Evolutionary conservation across 2,329 filamentous ascomycete species (phyloP), one percentile per base, ranked within the genome.

Genomic region (Pyrenochaeta sp.): DNA sequence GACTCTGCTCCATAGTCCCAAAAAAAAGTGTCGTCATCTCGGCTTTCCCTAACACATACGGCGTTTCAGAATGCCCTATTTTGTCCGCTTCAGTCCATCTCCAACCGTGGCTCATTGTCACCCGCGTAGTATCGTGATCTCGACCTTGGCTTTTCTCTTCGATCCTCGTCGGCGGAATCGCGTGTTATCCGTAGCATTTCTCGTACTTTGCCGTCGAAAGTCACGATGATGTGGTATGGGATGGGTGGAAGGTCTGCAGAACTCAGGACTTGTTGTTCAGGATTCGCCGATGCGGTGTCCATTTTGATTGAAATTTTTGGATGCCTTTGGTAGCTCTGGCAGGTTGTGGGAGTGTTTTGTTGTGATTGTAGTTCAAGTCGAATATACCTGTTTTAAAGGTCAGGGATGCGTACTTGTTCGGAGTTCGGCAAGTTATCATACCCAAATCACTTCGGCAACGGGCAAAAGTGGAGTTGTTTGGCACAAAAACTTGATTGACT

Each of bases 141-240:
- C 3, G 55, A 52, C 7, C 41, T 35, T 29, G 40, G 15, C 30
- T 51, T 42, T 15, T 42, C 48, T 42, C 40, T 29, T 50, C 49
- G 43, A 44, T 47, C 40, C 21, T 61, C 46, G 3, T 45, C 14
- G 11, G 54, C 7, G 3, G 48, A 39, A 11, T 61, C 55, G 11
- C 56, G 60, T 20, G 49, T 46, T 61, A 67, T 68, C 49, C 61
- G 51, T 15, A 67, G 51, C 54, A 68, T 60, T 42, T 68, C 64
- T 36, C 66, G 56, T 31, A 65, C 63, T 43, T 67, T 64, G n/a
- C 66, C 66, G 21, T 68, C 61, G 23, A 68, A 68, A 0, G 66
- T 68, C 10, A 68, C 66, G 45, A 68, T 64, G 45, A 68, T 68
- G 21, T 67, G 66, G 9, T 64, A 54, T 10, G 66, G 66, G 9